Evolutionary conservation across 2,329 filamentous ascomycete genomes (phyloP).

Genomic region (Keithomyces neogunnii): DNA sequence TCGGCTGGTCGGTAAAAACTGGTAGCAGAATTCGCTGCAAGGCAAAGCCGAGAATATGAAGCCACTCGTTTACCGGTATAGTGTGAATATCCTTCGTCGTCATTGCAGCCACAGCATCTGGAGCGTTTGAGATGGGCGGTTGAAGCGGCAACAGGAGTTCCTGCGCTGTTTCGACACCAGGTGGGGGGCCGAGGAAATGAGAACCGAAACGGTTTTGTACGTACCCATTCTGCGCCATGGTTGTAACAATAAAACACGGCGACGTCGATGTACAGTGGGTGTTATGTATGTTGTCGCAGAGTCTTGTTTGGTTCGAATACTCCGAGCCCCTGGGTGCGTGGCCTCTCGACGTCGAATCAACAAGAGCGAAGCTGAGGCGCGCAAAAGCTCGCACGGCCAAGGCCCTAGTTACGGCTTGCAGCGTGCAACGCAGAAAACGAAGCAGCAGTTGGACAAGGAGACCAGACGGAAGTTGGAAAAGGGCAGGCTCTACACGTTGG

Average conservation of each 20-base stretch:
- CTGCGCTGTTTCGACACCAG: background rate
- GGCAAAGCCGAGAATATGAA: background rate
- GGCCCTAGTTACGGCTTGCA: background rate
- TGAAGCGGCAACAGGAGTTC: background rate
- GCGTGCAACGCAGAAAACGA: background rate
- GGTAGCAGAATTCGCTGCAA: background rate
- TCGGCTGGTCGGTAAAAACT: background rate
- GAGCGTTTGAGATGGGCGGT: background rate
- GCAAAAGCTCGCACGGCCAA: background rate
- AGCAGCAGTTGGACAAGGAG: background rate
- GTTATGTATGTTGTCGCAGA: background rate
- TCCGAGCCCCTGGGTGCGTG: background rate
- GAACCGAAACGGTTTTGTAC: conserved; percentile 5
- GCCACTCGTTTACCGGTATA: background rate
- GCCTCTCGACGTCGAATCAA: background rate
- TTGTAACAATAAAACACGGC: conserved; percentile 10
- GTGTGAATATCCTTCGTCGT: background rate
- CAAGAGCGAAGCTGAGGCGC: background rate
- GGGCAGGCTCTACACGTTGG: background rate
- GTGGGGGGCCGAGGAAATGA: background rate
- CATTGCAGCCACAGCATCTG: background rate
- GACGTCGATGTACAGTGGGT: background rate
- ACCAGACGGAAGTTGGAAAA: background rate
- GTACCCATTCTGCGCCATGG: conserved; percentile 26
- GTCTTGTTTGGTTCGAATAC: background rate